Conservation (phyloP, 2,329 filamentous ascomycete species). For the Fusarium metavorans region DNA sequence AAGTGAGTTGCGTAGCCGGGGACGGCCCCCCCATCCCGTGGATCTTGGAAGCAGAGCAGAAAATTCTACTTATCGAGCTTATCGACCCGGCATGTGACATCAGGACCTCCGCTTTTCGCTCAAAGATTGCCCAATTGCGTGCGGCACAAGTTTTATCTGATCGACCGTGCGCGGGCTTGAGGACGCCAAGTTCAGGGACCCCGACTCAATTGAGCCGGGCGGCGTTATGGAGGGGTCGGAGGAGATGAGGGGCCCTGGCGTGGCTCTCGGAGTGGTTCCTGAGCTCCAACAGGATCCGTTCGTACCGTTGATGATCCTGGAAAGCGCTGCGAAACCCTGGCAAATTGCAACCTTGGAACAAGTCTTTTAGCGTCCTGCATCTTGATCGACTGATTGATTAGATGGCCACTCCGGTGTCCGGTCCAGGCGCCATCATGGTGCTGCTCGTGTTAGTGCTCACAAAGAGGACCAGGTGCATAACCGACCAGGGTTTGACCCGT, state of each 20-base stretch:
- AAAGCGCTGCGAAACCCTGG: conserved; percentile 15
- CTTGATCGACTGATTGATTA: conserved; percentile 48
- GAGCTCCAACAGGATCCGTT: conserved; percentile 14
- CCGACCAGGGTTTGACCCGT: background rate
- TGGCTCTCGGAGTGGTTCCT: conserved; percentile 13
- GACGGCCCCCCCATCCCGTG: background rate
- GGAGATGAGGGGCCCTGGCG: conserved; percentile 12
- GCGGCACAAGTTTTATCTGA: conserved; percentile 34
- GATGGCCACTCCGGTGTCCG: conserved; percentile 33
- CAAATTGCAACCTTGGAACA: conserved; percentile 14
- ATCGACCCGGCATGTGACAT: conserved; percentile 44
- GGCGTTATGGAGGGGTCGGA: conserved; percentile 10
- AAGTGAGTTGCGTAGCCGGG: conserved; percentile 19
- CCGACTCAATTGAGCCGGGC: conserved; percentile 9
- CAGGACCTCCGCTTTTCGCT: conserved; percentile 25
- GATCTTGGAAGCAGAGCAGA: conserved; percentile 23
- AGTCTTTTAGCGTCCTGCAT: conserved; percentile 35
- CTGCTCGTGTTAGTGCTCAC: conserved; percentile 6
- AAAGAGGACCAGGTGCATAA: conserved; percentile 10
- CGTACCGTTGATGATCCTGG: conserved; percentile 1
- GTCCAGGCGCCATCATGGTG: background rate
- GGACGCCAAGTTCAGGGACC: conserved; percentile 12
- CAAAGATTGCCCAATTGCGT: conserved; percentile 14
- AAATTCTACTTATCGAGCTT: conserved; percentile 43
- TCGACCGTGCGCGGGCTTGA: conserved; percentile 36